These are phyloP conservation scores for Areca catechu DNA, from an alignment of 176 grass and related monocot genomes.

Conservation along the genomic window DNA sequence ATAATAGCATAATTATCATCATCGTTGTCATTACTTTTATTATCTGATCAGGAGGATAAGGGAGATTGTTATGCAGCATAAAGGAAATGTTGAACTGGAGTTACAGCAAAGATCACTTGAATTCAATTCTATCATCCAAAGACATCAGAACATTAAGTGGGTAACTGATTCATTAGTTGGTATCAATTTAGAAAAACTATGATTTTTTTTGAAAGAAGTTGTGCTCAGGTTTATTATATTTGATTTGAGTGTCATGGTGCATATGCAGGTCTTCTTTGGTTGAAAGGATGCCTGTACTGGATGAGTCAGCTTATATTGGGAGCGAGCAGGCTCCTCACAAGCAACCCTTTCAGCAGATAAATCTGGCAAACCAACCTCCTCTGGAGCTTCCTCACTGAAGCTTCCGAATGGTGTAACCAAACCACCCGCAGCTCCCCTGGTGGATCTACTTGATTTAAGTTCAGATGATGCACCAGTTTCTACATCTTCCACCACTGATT, in stretches of 20 bases:
- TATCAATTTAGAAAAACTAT: too few species aligned
- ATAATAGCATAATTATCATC: too few species aligned
- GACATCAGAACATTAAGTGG: constrained; percentile 83
- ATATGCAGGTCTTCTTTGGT: constrained; percentile 80
- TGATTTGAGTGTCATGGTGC: constrained; percentile 14
- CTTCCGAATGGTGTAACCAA: constrained; percentile 87
- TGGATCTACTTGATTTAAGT: constrained; percentile 86
- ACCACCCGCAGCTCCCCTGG: constrained; percentile 53
- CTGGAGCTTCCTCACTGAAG: constrained; percentile 46
- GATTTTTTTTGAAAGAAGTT: constrained; percentile 1
- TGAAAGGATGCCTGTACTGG: constrained; percentile 95
- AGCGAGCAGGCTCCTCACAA: constrained; percentile 56
- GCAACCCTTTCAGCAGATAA: constrained; percentile 43
- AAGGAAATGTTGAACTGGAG: constrained; percentile 80
- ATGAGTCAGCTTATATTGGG: constrained; percentile 64
- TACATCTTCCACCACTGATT: constrained; percentile 46
- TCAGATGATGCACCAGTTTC: constrained; percentile 59
- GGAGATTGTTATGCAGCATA: constrained; percentile 70
- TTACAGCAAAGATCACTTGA: constrained; percentile 97
- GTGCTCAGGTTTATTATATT: constrained; percentile 11
- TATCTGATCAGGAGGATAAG: constrained; percentile 62
- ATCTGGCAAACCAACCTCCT: constrained; percentile 23
- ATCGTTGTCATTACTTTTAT: background rate
- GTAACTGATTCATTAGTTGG: constrained; percentile 6
- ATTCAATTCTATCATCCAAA: constrained; percentile 96